Evolutionary conservation across 345 rosid species (phyloP).

Genomic region (Eucalyptus paniculata): DNA sequence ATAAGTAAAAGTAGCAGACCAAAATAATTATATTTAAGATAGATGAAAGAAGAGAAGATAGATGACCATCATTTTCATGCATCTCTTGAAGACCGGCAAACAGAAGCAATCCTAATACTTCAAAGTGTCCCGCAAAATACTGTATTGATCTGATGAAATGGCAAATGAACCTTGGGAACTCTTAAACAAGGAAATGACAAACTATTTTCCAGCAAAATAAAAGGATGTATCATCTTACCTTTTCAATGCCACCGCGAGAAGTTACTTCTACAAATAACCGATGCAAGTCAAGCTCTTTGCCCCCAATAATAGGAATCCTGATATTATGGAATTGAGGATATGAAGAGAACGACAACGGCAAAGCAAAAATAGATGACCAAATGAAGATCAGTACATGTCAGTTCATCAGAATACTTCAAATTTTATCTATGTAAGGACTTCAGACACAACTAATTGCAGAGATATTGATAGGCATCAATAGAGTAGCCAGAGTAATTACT

Average conservation of each 20-base stretch:
- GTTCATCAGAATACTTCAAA: not conserved
- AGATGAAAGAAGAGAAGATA: not conserved
- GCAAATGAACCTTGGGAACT: not conserved
- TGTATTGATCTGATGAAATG: not conserved
- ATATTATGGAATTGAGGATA: not conserved
- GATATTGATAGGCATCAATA: not conserved
- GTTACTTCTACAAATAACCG: constrained; percentile 90
- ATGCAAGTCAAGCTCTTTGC: constrained; percentile 85
- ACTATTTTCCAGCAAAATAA: not conserved
- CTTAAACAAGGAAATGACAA: not conserved
- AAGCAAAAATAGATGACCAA: not conserved
- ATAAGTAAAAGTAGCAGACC: not conserved
- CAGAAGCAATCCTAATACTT: not conserved
- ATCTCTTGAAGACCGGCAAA: not conserved
- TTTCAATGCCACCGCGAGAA: constrained; percentile 86
- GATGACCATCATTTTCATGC: not conserved
- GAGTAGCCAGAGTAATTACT: not conserved
- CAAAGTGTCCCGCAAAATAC: not conserved
- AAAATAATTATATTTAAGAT: not conserved
- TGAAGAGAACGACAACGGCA: not conserved
- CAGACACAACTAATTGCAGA: not conserved
- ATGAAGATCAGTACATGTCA: not conserved
- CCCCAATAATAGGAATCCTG: constrained; percentile 95
- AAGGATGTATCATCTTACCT: constrained; percentile 30
- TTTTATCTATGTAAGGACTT: not conserved